phyloP scores from a whole-genome alignment of 176 grass and related monocot genomes.

The Lolium multiflorum region DNA sequence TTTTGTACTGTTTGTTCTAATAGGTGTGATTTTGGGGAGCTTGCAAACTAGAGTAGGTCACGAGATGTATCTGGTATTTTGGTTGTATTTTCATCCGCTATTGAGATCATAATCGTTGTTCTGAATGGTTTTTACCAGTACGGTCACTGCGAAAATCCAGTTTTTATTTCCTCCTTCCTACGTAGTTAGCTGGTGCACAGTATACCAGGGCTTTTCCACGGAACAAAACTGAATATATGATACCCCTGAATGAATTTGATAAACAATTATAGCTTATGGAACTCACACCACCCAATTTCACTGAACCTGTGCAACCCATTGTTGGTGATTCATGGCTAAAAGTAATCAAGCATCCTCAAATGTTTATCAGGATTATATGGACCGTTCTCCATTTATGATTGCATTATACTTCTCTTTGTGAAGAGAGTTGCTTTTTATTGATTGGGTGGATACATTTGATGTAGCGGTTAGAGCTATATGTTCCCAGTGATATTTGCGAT shows the following conservation, averaged over 20 bases:
- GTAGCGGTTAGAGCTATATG: conserved; percentile 28
- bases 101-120: background rate
- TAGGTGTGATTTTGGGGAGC: background rate
- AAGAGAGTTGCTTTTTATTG: background rate
- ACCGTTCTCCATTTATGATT: background rate
- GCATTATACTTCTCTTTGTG: background rate
- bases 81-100: background rate
- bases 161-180: too few relatives aligned
- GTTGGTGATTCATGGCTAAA: background rate
- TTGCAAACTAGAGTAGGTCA: background rate
- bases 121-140: background rate
- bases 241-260: background rate
- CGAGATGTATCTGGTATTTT: background rate
- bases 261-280: background rate
- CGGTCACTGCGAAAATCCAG: background rate
- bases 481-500: conserved; percentile 22
- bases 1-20: too few relatives aligned
- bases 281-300: background rate
- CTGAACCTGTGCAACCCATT: background rate
- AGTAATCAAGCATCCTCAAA: background rate
- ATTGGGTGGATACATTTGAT: background rate
- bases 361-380: background rate
- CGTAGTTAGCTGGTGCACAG: too few relatives aligned
- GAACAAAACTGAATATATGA: background rate
- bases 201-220: background rate